Percentiles rank a stretch among this genome's conserved stretches.
These are phyloP conservation scores for Candida quercuum DNA, from an alignment of 805 yeast genomes.

Conservation along the genomic window DNA sequence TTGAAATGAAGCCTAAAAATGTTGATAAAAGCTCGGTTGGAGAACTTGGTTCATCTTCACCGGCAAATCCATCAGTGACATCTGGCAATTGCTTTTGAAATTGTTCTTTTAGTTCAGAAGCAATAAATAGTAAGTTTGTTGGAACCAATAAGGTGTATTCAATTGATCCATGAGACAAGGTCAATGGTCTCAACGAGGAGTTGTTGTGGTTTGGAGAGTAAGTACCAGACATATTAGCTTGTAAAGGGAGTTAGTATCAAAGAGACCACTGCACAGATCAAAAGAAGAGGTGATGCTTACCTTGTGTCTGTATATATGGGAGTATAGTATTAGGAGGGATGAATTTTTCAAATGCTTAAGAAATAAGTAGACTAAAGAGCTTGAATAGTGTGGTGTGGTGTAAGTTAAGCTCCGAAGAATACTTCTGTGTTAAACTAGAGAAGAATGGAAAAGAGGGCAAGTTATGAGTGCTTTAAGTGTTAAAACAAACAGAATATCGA, in stretches of 20 bases:
- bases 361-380: background rate
- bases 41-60: conserved; percentile 83
- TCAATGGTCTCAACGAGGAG: conserved; percentile 68
- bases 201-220: conserved; percentile 24
- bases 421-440: background rate
- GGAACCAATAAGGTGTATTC: conserved; percentile 90
- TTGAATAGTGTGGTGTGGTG: background rate
- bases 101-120: conserved; percentile 84
- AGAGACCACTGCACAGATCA: background rate
- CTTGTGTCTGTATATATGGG: background rate
- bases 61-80: conserved; percentile 78
- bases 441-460: background rate
- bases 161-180: conserved; percentile 76
- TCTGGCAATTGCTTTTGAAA: conserved; percentile 71
- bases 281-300: background rate
- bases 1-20: conserved; percentile 71
- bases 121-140: conserved; percentile 67
- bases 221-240: conserved; percentile 20
- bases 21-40: conserved; percentile 80
- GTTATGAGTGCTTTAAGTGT: no score
- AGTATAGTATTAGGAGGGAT: background rate
- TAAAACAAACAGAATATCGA: no score
- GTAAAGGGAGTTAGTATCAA: background rate
- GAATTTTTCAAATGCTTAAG: background rate
- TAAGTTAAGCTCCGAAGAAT: background rate